Percentiles rank a stretch among this genome's conserved stretches.
Evolutionary conservation across 148 eudicot genomes (phyloP).

Genomic region (Chenopodium quinoa): DNA sequence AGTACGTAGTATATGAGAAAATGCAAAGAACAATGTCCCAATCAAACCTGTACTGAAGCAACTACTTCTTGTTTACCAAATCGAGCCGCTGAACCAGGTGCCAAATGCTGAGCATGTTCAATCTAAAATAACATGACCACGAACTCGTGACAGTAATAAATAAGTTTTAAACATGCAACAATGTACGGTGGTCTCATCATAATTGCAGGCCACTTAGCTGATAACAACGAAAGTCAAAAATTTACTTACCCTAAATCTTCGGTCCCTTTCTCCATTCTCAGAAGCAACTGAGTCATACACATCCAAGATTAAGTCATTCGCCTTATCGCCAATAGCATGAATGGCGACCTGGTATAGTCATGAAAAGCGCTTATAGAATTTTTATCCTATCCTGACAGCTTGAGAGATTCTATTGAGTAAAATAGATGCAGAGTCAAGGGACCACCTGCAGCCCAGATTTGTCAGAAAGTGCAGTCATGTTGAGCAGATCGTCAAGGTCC

Average conservation of each 20-base stretch:
- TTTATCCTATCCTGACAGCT: not conserved
- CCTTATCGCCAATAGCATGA: conserved; percentile 94
- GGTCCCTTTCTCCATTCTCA: conserved; percentile 66
- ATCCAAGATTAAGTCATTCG: conserved; percentile 84
- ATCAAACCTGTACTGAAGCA: conserved; percentile 87
- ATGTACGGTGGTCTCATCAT: not conserved
- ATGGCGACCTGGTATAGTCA: conserved; percentile 64
- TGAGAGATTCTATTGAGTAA: not conserved
- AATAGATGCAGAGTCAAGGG: conserved; percentile 14
- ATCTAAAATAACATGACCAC: conserved; percentile 51
- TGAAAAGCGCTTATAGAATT: conserved; percentile 6
- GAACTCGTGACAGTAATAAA: not conserved
- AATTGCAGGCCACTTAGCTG: not conserved
- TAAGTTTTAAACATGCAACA: not conserved
- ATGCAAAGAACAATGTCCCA: conserved; percentile 1
- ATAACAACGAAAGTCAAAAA: not conserved
- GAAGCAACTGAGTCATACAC: conserved; percentile 70
- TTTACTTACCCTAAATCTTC: conserved; percentile 76
- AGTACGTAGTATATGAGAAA: not conserved
- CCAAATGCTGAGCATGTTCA: conserved; percentile 99
- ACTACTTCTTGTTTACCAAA: conserved; percentile 71
- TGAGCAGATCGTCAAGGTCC: conserved; percentile 58
- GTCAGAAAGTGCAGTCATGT: conserved; percentile 64
- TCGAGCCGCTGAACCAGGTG: conserved; percentile 53
- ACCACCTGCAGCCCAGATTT: conserved; percentile 81